Conservation (phyloP, 2,329 filamentous ascomycete genomes). For the Tolypocladium sp. region DNA sequence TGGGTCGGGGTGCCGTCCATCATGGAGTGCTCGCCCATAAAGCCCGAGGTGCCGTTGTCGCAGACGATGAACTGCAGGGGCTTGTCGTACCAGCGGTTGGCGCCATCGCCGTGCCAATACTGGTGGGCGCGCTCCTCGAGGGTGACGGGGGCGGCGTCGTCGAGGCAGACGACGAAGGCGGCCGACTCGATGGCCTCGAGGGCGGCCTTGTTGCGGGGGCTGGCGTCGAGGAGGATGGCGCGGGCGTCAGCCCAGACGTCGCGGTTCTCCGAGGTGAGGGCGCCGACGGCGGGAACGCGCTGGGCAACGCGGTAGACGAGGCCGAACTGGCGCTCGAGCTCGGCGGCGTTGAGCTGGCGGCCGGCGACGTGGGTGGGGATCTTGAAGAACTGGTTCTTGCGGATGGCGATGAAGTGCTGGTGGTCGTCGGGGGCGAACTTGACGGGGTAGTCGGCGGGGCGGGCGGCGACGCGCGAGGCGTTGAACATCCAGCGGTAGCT, state of each 20-base stretch:
- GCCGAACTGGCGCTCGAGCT: slow-evolving; percentile 84
- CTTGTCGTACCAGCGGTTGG: slow-evolving; percentile 97
- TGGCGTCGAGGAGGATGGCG: slow-evolving; percentile 64
- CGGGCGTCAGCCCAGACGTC: slow-evolving; percentile 87
- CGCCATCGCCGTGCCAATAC: slow-evolving; percentile 97
- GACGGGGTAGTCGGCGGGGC: slow-evolving; percentile 70
- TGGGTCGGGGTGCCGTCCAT: slow-evolving; percentile 99
- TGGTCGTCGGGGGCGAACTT: slow-evolving; percentile 70
- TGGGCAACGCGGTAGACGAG: slow-evolving; percentile 71
- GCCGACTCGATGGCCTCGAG: slow-evolving; percentile 79
- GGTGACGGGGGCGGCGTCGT: slow-evolving; percentile 84
- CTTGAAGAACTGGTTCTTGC: slow-evolving; percentile 98
- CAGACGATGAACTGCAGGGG: slow-evolving; percentile 96
- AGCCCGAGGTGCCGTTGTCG: slow-evolving; percentile 94
- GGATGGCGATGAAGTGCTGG: slow-evolving; percentile 80
- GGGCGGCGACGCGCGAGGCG: slow-evolving; percentile 72
- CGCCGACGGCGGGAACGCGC: slow-evolving; percentile 65
- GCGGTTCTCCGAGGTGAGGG: slow-evolving; percentile 84
- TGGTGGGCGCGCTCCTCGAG: slow-evolving; percentile 90
- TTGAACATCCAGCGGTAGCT: slow-evolving; percentile 99
- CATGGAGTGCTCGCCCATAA: slow-evolving; percentile 99
- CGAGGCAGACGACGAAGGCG: slow-evolving; percentile 86
- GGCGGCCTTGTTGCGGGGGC: slow-evolving; percentile 66
- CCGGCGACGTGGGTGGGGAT: slow-evolving; percentile 73
- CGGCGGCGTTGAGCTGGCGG: slow-evolving; percentile 75